phyloP scores from a whole-genome alignment of 495 filamentous ascomycete genomes.

The Penicillium atrosanguineum region DNA sequence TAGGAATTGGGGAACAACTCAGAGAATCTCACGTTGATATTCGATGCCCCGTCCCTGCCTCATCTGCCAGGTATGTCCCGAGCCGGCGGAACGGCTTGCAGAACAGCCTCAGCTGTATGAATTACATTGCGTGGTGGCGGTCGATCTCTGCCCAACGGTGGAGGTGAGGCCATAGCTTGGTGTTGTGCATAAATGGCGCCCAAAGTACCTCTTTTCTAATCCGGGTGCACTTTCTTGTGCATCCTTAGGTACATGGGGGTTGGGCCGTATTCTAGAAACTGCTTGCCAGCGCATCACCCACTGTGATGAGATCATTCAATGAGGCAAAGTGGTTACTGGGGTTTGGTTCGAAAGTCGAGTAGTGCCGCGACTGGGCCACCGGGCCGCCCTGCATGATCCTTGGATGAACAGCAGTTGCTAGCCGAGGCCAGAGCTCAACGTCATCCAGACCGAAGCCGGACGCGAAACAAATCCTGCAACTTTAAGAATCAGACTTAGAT shows the following conservation, averaged over 20 bases:
- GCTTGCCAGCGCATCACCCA: constrained; percentile 5
- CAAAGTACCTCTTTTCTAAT: background rate
- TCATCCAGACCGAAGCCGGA: background rate
- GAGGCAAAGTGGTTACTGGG: background rate
- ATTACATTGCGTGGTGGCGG: constrained; percentile 15
- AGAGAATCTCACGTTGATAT: constrained; percentile 26
- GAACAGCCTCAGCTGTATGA: constrained; percentile 17
- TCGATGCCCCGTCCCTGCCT: constrained; percentile 12
- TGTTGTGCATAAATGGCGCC: background rate
- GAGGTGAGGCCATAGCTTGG: background rate
- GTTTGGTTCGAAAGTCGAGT: background rate
- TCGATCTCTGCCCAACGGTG: constrained; percentile 8
- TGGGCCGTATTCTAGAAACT: background rate
- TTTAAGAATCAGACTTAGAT: background rate
- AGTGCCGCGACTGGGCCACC: constrained; percentile 11
- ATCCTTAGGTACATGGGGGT: background rate
- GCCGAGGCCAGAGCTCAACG: background rate
- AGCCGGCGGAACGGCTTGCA: constrained; percentile 20
- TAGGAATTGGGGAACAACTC: constrained; percentile 34
- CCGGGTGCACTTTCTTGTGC: no score
- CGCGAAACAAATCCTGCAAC: no score
- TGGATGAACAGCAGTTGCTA: constrained; percentile 28
- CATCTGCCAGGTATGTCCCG: constrained; percentile 10
- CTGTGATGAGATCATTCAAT: background rate
- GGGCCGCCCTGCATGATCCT: constrained; percentile 42